Evolutionary conservation across 139 green algal genomes (phyloP).

Genomic region (Marvania coccoides): DNA sequence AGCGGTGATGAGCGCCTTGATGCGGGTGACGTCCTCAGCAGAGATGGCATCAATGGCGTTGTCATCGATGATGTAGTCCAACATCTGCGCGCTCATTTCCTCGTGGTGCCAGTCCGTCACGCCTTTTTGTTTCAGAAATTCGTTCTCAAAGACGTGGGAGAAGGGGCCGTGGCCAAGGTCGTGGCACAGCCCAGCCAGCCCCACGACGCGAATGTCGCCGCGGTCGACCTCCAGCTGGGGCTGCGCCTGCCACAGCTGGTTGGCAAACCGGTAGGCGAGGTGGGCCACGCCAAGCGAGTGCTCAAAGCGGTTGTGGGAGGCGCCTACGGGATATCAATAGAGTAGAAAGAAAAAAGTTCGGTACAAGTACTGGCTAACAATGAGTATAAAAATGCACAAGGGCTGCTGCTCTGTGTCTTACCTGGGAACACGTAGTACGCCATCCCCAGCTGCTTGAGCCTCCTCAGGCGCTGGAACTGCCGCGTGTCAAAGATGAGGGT

Average conservation of each 20-base stretch:
- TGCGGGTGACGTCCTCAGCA: conserved; percentile 14
- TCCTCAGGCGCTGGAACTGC: conserved; percentile 74
- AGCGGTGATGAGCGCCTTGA: conserved; percentile 27
- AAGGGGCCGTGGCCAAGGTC: conserved; percentile 93
- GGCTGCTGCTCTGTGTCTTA: not conserved
- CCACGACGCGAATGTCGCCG: conserved; percentile 45
- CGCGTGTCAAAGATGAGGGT: conserved; percentile 70
- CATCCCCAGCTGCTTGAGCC: conserved; percentile 80
- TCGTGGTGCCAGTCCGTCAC: conserved; percentile 59
- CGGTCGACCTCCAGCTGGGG: conserved; percentile 43
- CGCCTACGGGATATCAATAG: conserved; percentile 15
- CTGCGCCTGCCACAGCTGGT: conserved; percentile 34
- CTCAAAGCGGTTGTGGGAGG: conserved; percentile 76
- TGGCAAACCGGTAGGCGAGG: conserved; percentile 33
- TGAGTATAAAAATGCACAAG: no score
- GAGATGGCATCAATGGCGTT: conserved; percentile 20
- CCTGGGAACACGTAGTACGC: conserved; percentile 24
- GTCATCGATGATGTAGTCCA: conserved; percentile 58
- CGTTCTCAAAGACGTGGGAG: conserved; percentile 78
- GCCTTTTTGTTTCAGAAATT: conserved; percentile 50
- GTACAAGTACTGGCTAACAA: no score
- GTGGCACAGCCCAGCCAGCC: conserved; percentile 73
- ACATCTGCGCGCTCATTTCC: conserved; percentile 52
- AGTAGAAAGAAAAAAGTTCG: no score
- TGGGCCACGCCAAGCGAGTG: conserved; percentile 76